phyloP scores from a whole-genome alignment of 345 rosid species.

The Acer negundo region DNA sequence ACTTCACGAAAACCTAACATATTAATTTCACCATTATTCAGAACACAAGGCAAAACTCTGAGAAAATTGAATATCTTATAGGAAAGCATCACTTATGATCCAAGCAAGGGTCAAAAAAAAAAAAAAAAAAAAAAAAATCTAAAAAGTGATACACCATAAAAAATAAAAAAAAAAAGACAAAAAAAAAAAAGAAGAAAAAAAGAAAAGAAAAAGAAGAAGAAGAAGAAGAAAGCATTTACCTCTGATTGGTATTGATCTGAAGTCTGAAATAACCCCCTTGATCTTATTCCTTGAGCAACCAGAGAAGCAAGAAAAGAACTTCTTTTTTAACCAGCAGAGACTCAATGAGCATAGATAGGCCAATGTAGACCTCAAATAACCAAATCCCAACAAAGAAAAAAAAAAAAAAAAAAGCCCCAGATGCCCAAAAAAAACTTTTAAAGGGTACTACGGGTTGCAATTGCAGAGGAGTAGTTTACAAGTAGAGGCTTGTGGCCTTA shows the following conservation, averaged over 20 bases:
- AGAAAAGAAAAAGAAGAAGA: conserved; percentile 13
- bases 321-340: conserved; percentile 39
- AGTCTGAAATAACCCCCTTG: conserved; percentile 39
- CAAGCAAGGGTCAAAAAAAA: conserved; percentile 60
- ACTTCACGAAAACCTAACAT: conserved; percentile 6
- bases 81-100: conserved; percentile 70
- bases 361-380: conserved; percentile 46
- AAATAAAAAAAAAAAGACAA: background rate
- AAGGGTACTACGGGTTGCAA: conserved; percentile 18
- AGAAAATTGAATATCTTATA: conserved; percentile 26
- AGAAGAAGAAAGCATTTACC: conserved; percentile 36
- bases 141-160: background rate
- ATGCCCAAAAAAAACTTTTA: conserved; percentile 13
- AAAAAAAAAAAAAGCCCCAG: conserved; percentile 29
- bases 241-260: conserved; percentile 26
- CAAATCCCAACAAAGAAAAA: conserved; percentile 13
- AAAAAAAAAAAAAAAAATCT: conserved; percentile 18
- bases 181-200: conserved; percentile 25
- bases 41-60: conserved; percentile 13
- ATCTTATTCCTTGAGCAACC: conserved; percentile 62
- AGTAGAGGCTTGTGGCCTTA: conserved; percentile 31
- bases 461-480: conserved; percentile 38
- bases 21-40: background rate
- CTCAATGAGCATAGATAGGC: conserved; percentile 48
- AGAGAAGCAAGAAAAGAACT: conserved; percentile 43